Evolutionary conservation across 805 yeast species (phyloP).

Genomic region (Komagataella pastoris): DNA sequence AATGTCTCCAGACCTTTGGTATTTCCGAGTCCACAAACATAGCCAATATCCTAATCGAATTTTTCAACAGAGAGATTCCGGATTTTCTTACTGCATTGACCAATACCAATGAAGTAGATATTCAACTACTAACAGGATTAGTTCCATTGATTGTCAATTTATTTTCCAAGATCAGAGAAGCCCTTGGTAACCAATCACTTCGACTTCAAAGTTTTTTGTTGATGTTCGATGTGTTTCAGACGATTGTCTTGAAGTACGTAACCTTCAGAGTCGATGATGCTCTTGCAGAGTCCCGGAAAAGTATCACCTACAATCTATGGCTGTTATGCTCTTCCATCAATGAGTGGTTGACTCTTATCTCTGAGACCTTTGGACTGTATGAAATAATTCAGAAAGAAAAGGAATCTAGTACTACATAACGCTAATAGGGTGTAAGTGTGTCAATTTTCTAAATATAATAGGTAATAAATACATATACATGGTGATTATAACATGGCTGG

Average conservation of each 20-base stretch:
- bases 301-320: background rate
- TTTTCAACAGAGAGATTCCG: background rate
- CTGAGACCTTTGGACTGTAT: background rate
- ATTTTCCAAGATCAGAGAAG: background rate
- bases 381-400: background rate
- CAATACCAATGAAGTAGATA: background rate
- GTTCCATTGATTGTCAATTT: background rate
- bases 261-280: background rate
- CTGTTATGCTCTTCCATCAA: background rate
- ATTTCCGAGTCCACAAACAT: background rate
- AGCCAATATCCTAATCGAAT: background rate
- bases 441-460: too few relatives aligned
- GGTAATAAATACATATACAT: background rate
- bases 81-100: background rate
- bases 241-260: background rate
- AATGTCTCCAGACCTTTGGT: background rate
- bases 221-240: background rate
- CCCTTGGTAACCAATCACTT: background rate
- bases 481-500: background rate
- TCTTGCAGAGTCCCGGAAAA: background rate
- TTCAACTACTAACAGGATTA: background rate
- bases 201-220: background rate
- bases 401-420: background rate
- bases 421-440: background rate
- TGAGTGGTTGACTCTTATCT: background rate